Conservation (phyloP, 1,139 yeast species). For the Trichomonascaceae sp. region DNA sequence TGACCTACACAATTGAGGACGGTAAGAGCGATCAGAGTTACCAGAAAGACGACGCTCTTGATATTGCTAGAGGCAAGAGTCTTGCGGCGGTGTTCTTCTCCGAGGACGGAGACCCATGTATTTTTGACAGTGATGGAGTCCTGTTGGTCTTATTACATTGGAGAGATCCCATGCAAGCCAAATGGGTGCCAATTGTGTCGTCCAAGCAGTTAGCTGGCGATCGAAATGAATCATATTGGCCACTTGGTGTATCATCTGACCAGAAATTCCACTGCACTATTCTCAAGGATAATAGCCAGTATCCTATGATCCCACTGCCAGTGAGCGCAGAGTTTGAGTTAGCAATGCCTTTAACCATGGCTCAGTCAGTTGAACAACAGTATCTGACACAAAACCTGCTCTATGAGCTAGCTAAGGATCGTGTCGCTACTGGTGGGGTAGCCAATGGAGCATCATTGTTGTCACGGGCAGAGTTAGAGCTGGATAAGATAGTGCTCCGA, state of each 20-base stretch:
- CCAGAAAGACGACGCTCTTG: conserved; percentile 35
- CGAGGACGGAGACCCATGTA: conserved; percentile 81
- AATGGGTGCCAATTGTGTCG: conserved; percentile 85
- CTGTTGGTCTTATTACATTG: conserved; percentile 67
- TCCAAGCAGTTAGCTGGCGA: conserved; percentile 50
- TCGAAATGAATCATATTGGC: conserved; percentile 63
- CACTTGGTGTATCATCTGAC: conserved; percentile 68
- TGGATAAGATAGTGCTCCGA: conserved; percentile 68
- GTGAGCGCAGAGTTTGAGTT: conserved; percentile 74
- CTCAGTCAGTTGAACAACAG: conserved; percentile 16
- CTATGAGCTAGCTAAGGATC: conserved; percentile 25
- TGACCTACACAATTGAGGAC: conserved; percentile 36
- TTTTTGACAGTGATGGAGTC: conserved; percentile 72
- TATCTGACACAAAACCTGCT: conserved; percentile 22
- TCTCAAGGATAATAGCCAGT: conserved; percentile 51
- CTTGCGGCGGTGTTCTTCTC: conserved; percentile 66
- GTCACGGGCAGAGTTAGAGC: conserved; percentile 31
- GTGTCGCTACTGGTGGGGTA: conserved; percentile 29
- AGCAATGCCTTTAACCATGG: conserved; percentile 45
- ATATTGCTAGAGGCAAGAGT: conserved; percentile 23
- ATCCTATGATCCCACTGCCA: conserved; percentile 68
- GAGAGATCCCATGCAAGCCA: conserved; percentile 66
- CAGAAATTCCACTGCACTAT: conserved; percentile 61
- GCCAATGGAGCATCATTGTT: conserved; percentile 26
- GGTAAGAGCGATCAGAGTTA: conserved; percentile 34